Evolutionary conservation across 2,329 filamentous ascomycete species (phyloP), one percentile per base, ranked within the genome.

Genomic region (Paecilomyces dactylethromorphus): DNA sequence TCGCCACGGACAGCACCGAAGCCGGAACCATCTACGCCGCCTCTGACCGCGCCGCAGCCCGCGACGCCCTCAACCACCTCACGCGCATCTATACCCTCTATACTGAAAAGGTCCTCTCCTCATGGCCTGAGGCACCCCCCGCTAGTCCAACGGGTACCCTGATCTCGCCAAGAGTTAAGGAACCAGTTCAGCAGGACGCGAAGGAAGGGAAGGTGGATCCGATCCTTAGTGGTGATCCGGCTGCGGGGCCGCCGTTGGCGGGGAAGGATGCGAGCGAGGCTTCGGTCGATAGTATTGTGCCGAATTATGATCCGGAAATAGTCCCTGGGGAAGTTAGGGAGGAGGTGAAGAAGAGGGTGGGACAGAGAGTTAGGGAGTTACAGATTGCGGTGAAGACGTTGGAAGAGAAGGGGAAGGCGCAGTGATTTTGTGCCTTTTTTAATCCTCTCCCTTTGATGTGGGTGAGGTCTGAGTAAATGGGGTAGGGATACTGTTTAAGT

Each of bases 1-100:
- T 81, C 61, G 78, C 78, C 3, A 73, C 73, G 0, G 78, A 81
- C 57, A 78, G 77, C 61, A 80, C 78, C 1, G 73, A 78, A 49
- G 69, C 68, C 31, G 68, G 73, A 1, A 77, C 77, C 2, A 75
- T 78, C 57, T 81, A 80, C 65, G 78, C 77, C 1, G 72, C 72
- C 11, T 78, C 73, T 0, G 79, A 81, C 62, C 72, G 78, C 3
- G 74, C 74, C 35, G 76, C 77, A 3, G 76, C 78, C 3, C 75
- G 78, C 31, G 76, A 80, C 57, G 78, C 78, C 4, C 65, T 80
- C 54, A 69, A 78, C 56, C 72, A 76, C 58, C 64, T 77, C 11
- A 57, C 69, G 4, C 60, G 68, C 3, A 69, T 72, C 11, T 77
- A 74, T 56, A 62, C 66, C 29, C 59, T 71, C 6, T 76, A 77